phyloP scores from a whole-genome alignment of 73 alveolate genomes.

The Paraurostyla sp. region DNA sequence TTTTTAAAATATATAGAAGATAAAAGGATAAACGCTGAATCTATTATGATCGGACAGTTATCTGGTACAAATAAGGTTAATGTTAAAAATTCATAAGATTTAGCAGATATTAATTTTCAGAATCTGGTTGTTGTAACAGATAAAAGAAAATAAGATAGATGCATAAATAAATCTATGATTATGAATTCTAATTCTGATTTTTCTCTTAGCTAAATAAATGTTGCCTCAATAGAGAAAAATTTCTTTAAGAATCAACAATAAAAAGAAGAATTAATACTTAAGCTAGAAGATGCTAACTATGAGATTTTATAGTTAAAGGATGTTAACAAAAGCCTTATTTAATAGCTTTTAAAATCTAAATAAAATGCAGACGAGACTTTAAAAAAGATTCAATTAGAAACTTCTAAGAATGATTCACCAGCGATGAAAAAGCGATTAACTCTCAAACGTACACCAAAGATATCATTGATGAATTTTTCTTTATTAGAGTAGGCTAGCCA shows the following conservation, averaged over 20 bases:
- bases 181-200: neutral
- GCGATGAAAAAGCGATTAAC: neutral
- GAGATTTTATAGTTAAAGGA: neutral
- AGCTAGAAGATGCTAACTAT: neutral
- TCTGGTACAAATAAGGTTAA: neutral
- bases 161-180: neutral
- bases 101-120: too few relatives aligned
- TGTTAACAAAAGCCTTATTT: neutral
- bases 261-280: slow-evolving; percentile 7
- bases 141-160: neutral
- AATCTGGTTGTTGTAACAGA: too few relatives aligned
- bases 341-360: neutral
- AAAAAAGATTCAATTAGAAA: neutral
- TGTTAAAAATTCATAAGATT: neutral
- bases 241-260: neutral
- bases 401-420: neutral
- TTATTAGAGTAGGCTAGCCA: neutral
- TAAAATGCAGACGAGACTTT: neutral
- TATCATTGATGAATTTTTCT: neutral
- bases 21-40: neutral
- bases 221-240: slow-evolving; percentile 18
- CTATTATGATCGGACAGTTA: too few relatives aligned
- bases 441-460: neutral
- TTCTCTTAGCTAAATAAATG: neutral
- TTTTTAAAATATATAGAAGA: slow-evolving; percentile 2